These are phyloP conservation scores for Aureobasidium lini DNA, from an alignment of 2,329 filamentous ascomycete species.

Conservation along the genomic window DNA sequence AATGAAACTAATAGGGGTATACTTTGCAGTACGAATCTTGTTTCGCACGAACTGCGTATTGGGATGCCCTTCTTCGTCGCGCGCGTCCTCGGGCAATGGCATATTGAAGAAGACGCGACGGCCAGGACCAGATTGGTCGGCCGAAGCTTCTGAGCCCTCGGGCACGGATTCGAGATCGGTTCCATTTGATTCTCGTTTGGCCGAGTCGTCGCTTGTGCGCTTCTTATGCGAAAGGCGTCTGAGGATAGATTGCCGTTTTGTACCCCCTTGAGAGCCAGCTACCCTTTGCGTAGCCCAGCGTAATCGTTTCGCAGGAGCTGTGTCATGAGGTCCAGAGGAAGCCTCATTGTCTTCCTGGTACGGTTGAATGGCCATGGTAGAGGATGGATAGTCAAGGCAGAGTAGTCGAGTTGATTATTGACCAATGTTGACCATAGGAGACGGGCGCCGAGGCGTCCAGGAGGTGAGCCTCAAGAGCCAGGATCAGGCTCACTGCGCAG, in stretches of 20 bases:
- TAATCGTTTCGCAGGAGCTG: slow-evolving; percentile 54
- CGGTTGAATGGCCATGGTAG: slow-evolving; percentile 17
- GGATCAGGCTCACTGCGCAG: slow-evolving; percentile 6
- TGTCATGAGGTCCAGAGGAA: slow-evolving; percentile 46
- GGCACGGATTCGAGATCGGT: slow-evolving; percentile 37
- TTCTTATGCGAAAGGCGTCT: slow-evolving; percentile 45
- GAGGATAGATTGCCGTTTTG: slow-evolving; percentile 77
- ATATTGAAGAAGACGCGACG: slow-evolving; percentile 78
- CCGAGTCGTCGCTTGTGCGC: slow-evolving; percentile 28
- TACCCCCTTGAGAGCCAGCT: slow-evolving; percentile 63
- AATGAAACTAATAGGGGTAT: slow-evolving; percentile 88
- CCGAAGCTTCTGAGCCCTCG: slow-evolving; percentile 30
- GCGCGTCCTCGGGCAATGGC: slow-evolving; percentile 64
- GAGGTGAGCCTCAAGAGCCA: slow-evolving; percentile 10
- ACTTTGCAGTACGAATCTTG: slow-evolving; percentile 97
- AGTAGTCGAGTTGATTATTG: not conserved
- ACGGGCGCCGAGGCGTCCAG: slow-evolving; percentile 1
- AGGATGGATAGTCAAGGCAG: not conserved
- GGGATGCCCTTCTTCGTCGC: slow-evolving; percentile 75
- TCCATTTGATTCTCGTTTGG: slow-evolving; percentile 31
- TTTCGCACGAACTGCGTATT: slow-evolving; percentile 68
- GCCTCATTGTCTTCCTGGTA: slow-evolving; percentile 41
- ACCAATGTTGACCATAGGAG: not conserved
- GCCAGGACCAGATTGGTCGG: slow-evolving; percentile 31
- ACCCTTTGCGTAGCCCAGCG: slow-evolving; percentile 95